These are phyloP conservation scores for Neocallimastix lanati DNA, from an alignment of 192 early-diverging fungal species.

Conservation along the genomic window DNA sequence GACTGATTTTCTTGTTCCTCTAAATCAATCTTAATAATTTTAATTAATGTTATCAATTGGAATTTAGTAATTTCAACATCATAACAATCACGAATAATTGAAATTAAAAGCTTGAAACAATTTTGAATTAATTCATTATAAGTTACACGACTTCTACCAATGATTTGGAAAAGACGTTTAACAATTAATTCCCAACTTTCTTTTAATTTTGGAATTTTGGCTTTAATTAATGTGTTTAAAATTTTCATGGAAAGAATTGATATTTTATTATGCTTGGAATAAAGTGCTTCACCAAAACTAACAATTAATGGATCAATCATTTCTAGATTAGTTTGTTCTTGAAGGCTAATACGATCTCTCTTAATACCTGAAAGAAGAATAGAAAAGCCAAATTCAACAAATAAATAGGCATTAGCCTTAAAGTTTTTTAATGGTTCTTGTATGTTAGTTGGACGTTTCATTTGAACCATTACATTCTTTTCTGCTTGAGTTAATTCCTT, in stretches of 20 bases:
- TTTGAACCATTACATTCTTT: slow-evolving; percentile 48
- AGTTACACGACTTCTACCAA: slow-evolving; percentile 39
- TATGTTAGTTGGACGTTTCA: slow-evolving; percentile 31
- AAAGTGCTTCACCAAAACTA: slow-evolving; percentile 61
- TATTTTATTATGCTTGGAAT: slow-evolving; percentile 58
- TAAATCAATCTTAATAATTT: slow-evolving; percentile 68
- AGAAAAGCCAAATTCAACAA: slow-evolving; percentile 85
- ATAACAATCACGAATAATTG: slow-evolving; percentile 59
- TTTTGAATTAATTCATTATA: slow-evolving; percentile 52
- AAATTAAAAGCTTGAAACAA: slow-evolving; percentile 64
- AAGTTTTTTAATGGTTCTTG: slow-evolving; percentile 52
- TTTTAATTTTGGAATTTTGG: slow-evolving; percentile 51
- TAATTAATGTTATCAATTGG: slow-evolving; percentile 62
- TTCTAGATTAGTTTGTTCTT: slow-evolving; percentile 34
- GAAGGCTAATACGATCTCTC: slow-evolving; percentile 12
- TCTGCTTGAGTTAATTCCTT: slow-evolving; percentile 11
- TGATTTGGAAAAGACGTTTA: slow-evolving; percentile 55
- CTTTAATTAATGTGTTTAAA: slow-evolving; percentile 46
- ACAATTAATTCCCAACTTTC: slow-evolving; percentile 51
- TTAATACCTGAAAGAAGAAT: slow-evolving; percentile 53
- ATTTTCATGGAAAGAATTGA: slow-evolving; percentile 49
- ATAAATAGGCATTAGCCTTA: slow-evolving; percentile 68
- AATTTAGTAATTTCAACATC: slow-evolving; percentile 43
- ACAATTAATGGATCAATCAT: slow-evolving; percentile 68
- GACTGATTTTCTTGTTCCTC: slow-evolving; percentile 72